Percentiles rank a stretch among this genome's conserved stretches.
Conservation (phyloP, 164 flowering plant genomes). For the Dillenia turbinata region DNA sequence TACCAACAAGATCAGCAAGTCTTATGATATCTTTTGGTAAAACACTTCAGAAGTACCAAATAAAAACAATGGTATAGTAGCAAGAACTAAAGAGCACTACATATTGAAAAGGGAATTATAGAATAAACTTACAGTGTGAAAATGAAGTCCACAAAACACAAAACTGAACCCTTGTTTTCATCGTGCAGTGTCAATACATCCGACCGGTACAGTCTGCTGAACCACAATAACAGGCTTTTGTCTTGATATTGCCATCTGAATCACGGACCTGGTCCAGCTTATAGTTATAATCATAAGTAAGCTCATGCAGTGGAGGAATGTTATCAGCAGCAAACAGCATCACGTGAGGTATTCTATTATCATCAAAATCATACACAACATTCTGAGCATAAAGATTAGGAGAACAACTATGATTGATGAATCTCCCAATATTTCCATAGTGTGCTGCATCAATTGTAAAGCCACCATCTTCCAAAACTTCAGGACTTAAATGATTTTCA, state of each 20-base stretch:
- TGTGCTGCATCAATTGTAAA: slow-evolving; percentile 76
- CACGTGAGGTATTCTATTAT: slow-evolving; percentile 74
- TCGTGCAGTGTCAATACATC: slow-evolving; percentile 58
- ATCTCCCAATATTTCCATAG: slow-evolving; percentile 74
- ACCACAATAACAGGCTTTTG: slow-evolving; percentile 76
- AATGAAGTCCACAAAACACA: no score
- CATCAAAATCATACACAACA: slow-evolving; percentile 81
- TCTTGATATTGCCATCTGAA: slow-evolving; percentile 59
- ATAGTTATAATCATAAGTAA: slow-evolving; percentile 83
- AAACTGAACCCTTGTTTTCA: slow-evolving; percentile 32
- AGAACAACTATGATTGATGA: slow-evolving; percentile 88
- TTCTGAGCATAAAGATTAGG: slow-evolving; percentile 91
- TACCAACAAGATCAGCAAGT: no score
- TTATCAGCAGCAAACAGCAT: slow-evolving; percentile 90
- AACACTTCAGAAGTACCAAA: no score
- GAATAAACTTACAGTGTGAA: no score
- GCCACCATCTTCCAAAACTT: slow-evolving; percentile 43
- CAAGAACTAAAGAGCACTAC: no score
- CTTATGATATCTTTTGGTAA: no score
- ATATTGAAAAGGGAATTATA: no score
- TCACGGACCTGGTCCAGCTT: slow-evolving; percentile 59
- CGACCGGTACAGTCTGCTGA: slow-evolving; percentile 77
- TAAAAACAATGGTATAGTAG: no score
- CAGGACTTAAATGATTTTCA: slow-evolving; percentile 24
- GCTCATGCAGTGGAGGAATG: slow-evolving; percentile 80